phyloP scores from a whole-genome alignment of 2,329 filamentous ascomycete species.

The Sporothrix pallida region DNA sequence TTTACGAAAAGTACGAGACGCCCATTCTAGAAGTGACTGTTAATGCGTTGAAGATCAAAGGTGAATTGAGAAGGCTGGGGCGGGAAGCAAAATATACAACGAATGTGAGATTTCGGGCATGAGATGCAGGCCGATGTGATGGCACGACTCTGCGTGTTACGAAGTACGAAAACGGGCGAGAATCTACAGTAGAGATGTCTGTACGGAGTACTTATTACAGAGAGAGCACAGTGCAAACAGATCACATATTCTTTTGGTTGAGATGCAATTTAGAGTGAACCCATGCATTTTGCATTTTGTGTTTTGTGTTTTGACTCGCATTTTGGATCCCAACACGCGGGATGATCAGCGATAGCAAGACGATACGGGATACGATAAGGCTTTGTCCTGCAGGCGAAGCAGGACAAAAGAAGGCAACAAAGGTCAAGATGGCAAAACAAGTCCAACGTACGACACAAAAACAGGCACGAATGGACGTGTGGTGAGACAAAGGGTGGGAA shows the following conservation, averaged over 20 bases:
- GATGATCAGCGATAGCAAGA: not conserved
- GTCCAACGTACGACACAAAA: too few relatives aligned
- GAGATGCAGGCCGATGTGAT: not conserved
- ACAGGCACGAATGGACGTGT: not conserved
- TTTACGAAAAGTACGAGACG: not conserved
- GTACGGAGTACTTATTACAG: not conserved
- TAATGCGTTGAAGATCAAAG: not conserved
- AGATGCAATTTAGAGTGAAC: constrained; percentile 8
- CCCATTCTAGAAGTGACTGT: too few relatives aligned
- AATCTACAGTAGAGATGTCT: too few relatives aligned
- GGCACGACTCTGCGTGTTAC: not conserved
- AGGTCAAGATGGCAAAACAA: too few relatives aligned
- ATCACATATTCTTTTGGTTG: not conserved
- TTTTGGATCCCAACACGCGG: not conserved
- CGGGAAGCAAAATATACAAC: not conserved
- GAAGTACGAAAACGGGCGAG: too few relatives aligned
- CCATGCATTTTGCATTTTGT: not conserved
- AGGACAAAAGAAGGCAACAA: too few relatives aligned
- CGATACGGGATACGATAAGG: not conserved
- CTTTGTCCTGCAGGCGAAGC: too few relatives aligned
- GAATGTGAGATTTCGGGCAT: not conserved
- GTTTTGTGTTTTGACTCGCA: not conserved
- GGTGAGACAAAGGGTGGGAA: not conserved
- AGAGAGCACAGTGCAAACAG: not conserved
- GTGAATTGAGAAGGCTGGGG: not conserved